Conservation (phyloP, 768 basidiomycete species). For the Leccinum incarnatum region DNA sequence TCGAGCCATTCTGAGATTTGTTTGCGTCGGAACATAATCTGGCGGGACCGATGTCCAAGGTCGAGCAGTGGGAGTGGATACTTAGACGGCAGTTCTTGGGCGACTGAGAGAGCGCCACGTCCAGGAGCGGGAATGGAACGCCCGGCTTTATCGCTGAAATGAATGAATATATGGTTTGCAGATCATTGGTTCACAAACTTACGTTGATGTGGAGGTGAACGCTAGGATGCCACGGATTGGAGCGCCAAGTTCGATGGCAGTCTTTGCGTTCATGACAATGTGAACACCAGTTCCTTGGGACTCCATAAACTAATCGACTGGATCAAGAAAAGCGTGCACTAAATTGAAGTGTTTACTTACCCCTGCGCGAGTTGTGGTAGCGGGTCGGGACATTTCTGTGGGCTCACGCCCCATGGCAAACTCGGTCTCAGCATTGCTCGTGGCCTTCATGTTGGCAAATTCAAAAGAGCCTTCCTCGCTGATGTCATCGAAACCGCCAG, state of each 20-base stretch:
- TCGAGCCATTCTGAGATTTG: conserved; percentile 95
- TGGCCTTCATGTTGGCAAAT: conserved; percentile 99
- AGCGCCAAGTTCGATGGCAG: conserved; percentile 90
- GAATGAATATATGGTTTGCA: conserved; percentile 3
- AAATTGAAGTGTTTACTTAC: conserved; percentile 41
- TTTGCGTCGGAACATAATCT: conserved; percentile 90
- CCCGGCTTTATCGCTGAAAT: conserved; percentile 89
- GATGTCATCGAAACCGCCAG: conserved; percentile 97
- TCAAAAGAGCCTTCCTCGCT: conserved; percentile 98
- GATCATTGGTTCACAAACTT: conserved; percentile 31
- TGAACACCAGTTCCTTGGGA: conserved; percentile 95
- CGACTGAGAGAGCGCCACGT: conserved; percentile 85
- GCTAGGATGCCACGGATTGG: conserved; percentile 92
- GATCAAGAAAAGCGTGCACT: conserved; percentile 1
- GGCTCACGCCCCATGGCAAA: conserved; percentile 99
- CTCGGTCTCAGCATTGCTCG: conserved; percentile 94
- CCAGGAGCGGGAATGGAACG: conserved; percentile 98
- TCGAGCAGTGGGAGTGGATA: conserved; percentile 79
- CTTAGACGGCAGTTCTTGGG: conserved; percentile 78
- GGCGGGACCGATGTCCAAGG: conserved; percentile 86
- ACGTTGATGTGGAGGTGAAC: conserved; percentile 96
- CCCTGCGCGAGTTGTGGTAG: conserved; percentile 93
- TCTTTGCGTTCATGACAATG: conserved; percentile 95
- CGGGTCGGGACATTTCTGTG: conserved; percentile 97
- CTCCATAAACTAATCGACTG: conserved; percentile 80